Percentiles rank a stretch among this genome's conserved stretches.
These are phyloP conservation scores for Fusarium circinatum DNA, from an alignment of 2,329 filamentous ascomycete species.

Conservation along the genomic window DNA sequence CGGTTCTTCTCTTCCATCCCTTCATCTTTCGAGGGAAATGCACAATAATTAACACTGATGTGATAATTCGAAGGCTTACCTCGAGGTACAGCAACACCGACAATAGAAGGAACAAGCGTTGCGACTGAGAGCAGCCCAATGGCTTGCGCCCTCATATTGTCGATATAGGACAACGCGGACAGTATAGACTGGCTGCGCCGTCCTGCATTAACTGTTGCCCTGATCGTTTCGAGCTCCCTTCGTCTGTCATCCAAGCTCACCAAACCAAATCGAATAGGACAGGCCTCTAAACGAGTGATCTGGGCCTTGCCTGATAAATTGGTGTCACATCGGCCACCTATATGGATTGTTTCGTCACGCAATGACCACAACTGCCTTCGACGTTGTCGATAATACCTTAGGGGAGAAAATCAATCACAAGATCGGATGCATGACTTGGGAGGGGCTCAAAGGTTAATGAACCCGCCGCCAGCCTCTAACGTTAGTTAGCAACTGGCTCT, in stretches of 20 bases:
- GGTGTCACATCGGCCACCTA: constrained; percentile 10
- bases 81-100: constrained; percentile 29
- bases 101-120: constrained; percentile 25
- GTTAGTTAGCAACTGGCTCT: constrained; percentile 2
- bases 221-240: constrained; percentile 3
- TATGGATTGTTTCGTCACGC: not conserved
- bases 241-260: constrained; percentile 10
- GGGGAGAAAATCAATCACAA: constrained; percentile 4
- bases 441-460: constrained; percentile 30
- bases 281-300: constrained; percentile 34
- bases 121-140: constrained; percentile 31
- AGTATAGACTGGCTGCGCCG: not conserved
- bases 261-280: not conserved
- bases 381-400: not conserved
- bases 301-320: constrained; percentile 8
- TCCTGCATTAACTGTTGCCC: not conserved
- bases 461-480: constrained; percentile 4
- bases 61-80: constrained; percentile 20
- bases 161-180: not conserved
- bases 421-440: not conserved
- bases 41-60: not conserved
- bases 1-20: not conserved
- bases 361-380: not conserved
- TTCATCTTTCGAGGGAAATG: not conserved
- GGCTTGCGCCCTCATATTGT: constrained; percentile 35